Base-by-base conservation (phyloP, 345 rosid genomes). In the Populus deltoides region DNA sequence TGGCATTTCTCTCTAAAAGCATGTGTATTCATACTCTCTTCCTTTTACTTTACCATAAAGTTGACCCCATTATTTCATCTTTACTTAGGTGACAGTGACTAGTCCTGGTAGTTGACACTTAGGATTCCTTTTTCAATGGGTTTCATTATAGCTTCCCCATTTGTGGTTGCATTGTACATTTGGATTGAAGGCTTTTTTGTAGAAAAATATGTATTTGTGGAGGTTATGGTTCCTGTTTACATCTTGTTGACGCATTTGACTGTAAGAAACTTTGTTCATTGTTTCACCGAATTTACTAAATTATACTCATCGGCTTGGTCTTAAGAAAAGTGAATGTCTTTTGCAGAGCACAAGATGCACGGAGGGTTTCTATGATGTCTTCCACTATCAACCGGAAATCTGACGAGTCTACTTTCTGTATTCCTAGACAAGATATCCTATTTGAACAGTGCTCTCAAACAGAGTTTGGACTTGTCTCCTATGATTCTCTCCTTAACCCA, bases 381-480 rank as follows among this genome's bases (percentile, higher is more conserved):
- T 63, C 88, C 33, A 62, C 84, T 2, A 73, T 70, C 76, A 80
- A 70, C 78, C 27, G 70, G 73, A 88, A 83, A 76, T 71, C 90
- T 55, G 81, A 82, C 20, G 85, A 83, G 59, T 35, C 90, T 36
- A 66, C 62, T 8, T 33, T 81, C 47, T 36, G 69, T 15, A 73
- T 85, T 49, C 81, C 81, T 2, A 86, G 85, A 75, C 88, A 83
- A 27, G 84, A 83, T 71, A 62, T 63, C 73, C 75, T 81, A 41
- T 81, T 78, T 68, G 73, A 57, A 47, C 81, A 81, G 83, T 10
- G 76, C 24, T 69, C 81, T 47, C 81, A 73, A 70, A 39, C 78
- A 4, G 87, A 81, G 81, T 86, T 89, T 72, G 94, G 94, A 75
- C 79, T 80, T 71, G 86, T 88, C 69, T 82, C 90, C 22, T 88